Percentiles rank a stretch among this genome's conserved stretches.
Evolutionary conservation across 352 stramenopile genomes (phyloP).

Genomic region (Halophytophthora batemanensis): DNA sequence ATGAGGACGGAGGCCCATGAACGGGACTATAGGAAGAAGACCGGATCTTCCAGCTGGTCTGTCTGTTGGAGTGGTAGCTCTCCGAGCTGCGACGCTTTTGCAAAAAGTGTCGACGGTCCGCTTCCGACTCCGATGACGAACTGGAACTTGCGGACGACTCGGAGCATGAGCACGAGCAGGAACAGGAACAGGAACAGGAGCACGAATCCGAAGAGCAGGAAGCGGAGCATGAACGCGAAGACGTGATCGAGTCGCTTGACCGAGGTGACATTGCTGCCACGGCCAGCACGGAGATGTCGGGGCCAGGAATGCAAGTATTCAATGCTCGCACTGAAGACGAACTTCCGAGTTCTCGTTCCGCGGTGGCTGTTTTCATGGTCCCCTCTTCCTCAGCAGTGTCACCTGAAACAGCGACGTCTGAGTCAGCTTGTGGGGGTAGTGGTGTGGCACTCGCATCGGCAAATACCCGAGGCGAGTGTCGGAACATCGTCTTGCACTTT

Average conservation of each 20-base stretch:
- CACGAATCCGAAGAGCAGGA: slow-evolving; percentile 13
- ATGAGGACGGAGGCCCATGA: slow-evolving; percentile 8
- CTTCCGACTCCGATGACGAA: slow-evolving; percentile 13
- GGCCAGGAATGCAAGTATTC: too few relatives aligned
- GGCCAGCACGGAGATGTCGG: neutral
- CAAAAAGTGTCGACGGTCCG: neutral
- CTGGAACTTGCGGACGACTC: slow-evolving; percentile 19
- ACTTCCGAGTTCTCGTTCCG: neutral
- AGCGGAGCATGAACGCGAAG: slow-evolving; percentile 6
- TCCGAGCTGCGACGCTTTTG: slow-evolving; percentile 7
- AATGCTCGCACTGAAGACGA: too few relatives aligned
- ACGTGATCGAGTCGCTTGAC: slow-evolving; percentile 1
- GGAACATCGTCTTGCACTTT: slow-evolving; percentile 38
- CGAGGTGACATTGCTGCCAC: slow-evolving; percentile 1
- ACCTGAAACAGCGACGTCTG: neutral
- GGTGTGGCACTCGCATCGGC: slow-evolving; percentile 20
- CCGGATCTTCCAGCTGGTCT: slow-evolving; percentile 7
- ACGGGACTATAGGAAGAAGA: slow-evolving; percentile 5
- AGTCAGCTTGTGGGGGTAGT: neutral
- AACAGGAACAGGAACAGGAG: slow-evolving; percentile 15
- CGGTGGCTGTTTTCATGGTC: neutral
- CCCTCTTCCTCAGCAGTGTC: neutral
- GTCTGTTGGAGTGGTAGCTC: neutral
- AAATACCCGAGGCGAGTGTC: slow-evolving; percentile 42
- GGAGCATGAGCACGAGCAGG: slow-evolving; percentile 18